Evolutionary conservation across 2,329 filamentous ascomycete genomes (phyloP).

Genomic region (Decorospora gaudefroyi): DNA sequence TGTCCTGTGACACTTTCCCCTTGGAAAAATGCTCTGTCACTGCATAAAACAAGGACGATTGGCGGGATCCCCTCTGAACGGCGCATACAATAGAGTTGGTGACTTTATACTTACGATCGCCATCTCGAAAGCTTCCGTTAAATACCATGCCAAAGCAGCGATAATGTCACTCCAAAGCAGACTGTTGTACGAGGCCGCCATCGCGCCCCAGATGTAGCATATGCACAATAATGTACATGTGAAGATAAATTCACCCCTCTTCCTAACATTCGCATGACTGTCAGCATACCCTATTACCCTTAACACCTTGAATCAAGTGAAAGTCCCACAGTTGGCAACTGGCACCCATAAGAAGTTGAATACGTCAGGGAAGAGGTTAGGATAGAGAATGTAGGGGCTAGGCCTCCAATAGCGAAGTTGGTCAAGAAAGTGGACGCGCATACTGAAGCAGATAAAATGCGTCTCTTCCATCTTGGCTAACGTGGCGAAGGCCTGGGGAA

Average conservation of each 20-base stretch:
- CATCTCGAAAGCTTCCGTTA: slow-evolving; percentile 53
- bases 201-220: slow-evolving; percentile 55
- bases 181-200: slow-evolving; percentile 49
- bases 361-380: slow-evolving; percentile 55
- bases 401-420: slow-evolving; percentile 54
- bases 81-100: background rate
- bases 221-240: slow-evolving; percentile 52
- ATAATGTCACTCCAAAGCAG: slow-evolving; percentile 54
- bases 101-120: slow-evolving; percentile 43
- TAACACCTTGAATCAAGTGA: too few species aligned
- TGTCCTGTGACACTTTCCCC: too few species aligned
- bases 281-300: too few species aligned
- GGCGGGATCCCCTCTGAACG: background rate
- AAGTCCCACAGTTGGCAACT: slow-evolving; percentile 47
- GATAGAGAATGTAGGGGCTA: slow-evolving; percentile 51
- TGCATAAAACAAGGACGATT: background rate
- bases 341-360: slow-evolving; percentile 61
- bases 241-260: slow-evolving; percentile 55
- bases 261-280: too few species aligned
- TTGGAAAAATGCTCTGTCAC: background rate
- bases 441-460: slow-evolving; percentile 41
- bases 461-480: slow-evolving; percentile 56
- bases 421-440: slow-evolving; percentile 55
- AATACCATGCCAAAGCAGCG: slow-evolving; percentile 52
- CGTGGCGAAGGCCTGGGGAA: slow-evolving; percentile 51